Conservation (phyloP, 257 asterid species). For the Voacanga thouarsii region DNA sequence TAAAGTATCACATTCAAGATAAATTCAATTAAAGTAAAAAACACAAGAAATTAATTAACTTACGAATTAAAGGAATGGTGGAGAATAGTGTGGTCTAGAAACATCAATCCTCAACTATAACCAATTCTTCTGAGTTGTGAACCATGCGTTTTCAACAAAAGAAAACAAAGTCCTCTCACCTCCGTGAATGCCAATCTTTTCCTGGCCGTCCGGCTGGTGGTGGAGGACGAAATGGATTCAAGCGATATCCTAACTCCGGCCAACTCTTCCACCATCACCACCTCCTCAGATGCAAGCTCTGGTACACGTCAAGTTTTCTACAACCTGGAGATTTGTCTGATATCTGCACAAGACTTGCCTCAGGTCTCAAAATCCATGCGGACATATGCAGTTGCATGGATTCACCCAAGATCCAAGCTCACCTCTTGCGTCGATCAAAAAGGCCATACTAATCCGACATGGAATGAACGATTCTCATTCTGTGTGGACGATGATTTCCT, state of each 20-base stretch:
- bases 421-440: constrained; percentile 49
- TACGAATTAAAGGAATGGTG: background rate
- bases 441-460: constrained; percentile 51
- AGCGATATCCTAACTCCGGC: constrained; percentile 28
- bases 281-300: constrained; percentile 31
- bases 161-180: background rate
- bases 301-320: constrained; percentile 18
- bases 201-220: background rate
- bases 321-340: constrained; percentile 53
- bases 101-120: constrained; percentile 2
- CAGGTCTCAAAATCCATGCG: constrained; percentile 59
- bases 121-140: background rate
- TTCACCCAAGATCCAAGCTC: constrained; percentile 42
- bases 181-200: background rate
- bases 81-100: constrained; percentile 16
- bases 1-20: too few relatives aligned
- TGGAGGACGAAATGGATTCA: constrained; percentile 43
- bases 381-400: constrained; percentile 59
- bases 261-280: constrained; percentile 42
- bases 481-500: constrained; percentile 43
- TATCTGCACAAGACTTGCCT: constrained; percentile 68
- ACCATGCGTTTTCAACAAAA: constrained; percentile 18
- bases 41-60: too few relatives aligned
- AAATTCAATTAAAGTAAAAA: too few relatives aligned
- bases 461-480: constrained; percentile 71